A percentile compares a stretch with the other conserved stretches of the same genome.
phyloP scores from a whole-genome alignment of 345 rosid genomes.

The Trapa incisa region DNA sequence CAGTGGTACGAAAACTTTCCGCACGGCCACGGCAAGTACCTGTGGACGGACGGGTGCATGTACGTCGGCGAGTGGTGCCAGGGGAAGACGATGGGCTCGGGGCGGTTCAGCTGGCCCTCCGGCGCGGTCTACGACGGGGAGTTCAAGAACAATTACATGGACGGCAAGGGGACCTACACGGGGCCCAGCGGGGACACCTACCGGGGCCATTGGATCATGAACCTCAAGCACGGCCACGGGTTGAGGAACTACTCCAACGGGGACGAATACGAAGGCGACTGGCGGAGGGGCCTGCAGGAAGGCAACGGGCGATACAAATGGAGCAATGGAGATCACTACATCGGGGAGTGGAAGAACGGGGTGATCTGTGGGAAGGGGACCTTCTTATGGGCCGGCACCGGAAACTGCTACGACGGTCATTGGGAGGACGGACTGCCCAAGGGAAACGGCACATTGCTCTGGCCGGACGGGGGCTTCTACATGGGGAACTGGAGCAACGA shows the following conservation, averaged over 20 bases:
- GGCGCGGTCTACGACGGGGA: constrained; percentile 91
- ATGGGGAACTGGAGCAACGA: constrained; percentile 81
- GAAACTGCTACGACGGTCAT: constrained; percentile 51
- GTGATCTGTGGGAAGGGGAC: constrained; percentile 48
- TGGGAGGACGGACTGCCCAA: constrained; percentile 86
- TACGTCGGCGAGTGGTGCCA: constrained; percentile 75
- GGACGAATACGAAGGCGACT: constrained; percentile 76
- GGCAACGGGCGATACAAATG: constrained; percentile 75
- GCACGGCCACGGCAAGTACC: constrained; percentile 70
- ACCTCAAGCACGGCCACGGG: constrained; percentile 80
- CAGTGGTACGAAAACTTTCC: constrained; percentile 82
- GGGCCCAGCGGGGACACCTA: constrained; percentile 54
- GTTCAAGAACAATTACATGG: constrained; percentile 83
- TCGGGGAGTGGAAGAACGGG: constrained; percentile 80
- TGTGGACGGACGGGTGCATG: constrained; percentile 88
- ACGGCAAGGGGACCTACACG: constrained; percentile 60
- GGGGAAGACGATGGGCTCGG: constrained; percentile 75
- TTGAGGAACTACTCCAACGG: constrained; percentile 48
- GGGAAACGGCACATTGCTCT: constrained; percentile 57
- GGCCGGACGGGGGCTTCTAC: constrained; percentile 77
- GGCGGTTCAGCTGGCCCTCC: constrained; percentile 85
- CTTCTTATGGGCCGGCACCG: constrained; percentile 54
- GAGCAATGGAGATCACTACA: constrained; percentile 41
- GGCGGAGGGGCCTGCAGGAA: constrained; percentile 73
- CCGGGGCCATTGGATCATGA: constrained; percentile 83